phyloP scores from a whole-genome alignment of 2,329 filamentous ascomycete genomes.

The Lasiodiplodia sp. region DNA sequence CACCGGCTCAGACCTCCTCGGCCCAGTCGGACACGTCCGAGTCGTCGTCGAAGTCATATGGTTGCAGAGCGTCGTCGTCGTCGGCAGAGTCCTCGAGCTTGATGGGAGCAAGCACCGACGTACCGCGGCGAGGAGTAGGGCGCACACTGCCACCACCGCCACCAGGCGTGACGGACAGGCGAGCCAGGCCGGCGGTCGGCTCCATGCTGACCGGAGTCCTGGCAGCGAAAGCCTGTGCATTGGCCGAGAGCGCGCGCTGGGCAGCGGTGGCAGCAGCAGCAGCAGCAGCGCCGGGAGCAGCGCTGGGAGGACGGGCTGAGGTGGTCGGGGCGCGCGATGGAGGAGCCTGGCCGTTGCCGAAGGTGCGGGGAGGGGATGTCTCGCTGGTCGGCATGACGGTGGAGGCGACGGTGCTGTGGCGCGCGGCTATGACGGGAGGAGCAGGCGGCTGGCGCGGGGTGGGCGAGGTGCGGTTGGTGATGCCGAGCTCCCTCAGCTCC shows the following conservation, averaged over 20 bases:
- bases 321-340: not conserved
- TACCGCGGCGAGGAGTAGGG: not conserved
- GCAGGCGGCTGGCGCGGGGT: not conserved
- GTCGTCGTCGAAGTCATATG: not conserved
- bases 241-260: not conserved
- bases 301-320: not conserved
- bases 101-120: not conserved
- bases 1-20: not conserved
- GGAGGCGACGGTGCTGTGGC: not conserved
- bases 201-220: not conserved
- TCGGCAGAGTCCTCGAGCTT: not conserved
- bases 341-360: not conserved
- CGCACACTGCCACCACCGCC: not conserved
- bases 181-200: not conserved
- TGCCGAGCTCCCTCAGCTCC: not conserved
- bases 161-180: too few relatives aligned
- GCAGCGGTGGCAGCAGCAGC: not conserved
- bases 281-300: not conserved
- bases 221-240: constrained; percentile 3
- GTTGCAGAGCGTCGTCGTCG: not conserved
- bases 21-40: constrained; percentile 3
- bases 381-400: not conserved
- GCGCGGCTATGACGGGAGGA: not conserved
- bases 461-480: not conserved
- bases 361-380: not conserved